Evolutionary conservation across 495 filamentous ascomycete species (phyloP), one percentile per base, ranked within the genome.

Genomic region (Aspergillus panamensis): DNA sequence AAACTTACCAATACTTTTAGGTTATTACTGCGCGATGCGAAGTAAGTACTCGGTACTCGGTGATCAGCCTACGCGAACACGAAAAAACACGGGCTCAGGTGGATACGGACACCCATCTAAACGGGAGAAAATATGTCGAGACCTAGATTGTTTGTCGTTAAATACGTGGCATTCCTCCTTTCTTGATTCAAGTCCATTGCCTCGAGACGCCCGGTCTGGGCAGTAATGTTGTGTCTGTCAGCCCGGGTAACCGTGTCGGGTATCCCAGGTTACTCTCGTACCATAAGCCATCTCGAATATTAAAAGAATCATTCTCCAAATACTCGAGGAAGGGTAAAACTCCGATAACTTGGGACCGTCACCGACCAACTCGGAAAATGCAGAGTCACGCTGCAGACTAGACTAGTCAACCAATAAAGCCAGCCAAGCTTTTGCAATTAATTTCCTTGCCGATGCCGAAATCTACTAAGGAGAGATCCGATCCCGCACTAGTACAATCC

Each of bases 201-300:
- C 35, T n/a, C 0, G 33, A 35, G 10, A 29, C 51, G n/a, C 10
- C 31, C 39, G 37, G 52, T 47, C 54, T 57, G 54, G 54, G 54
- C 54, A 57, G 56, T 47, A 48, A 52, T 59, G 56, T 21, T 54
- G 52, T 8, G 17, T 9, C 32, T 39, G 25, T 25, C 25, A 25
- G 14, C 33, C 16, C 8, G 50, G 17, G 13, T 30, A 32, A 37
- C 17, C 32, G 6, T 45, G 25, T 52, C 25, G 25, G 25, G 25
- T 25, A 25, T 25, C 25, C 25, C 25, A 25, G 25, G 25, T 25
- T 2, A 25, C 25, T 25, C 25, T n/a, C n/a, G n/a, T n/a, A n/a
- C n/a, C n/a, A n/a, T n/a, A n/a, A n/a, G n/a, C n/a, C n/a, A n/a
- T n/a, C n/a, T n/a, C n/a, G n/a, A n/a, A n/a, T n/a, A n/a, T n/a